A percentile compares a stretch with the other conserved stretches of the same genome.
These are phyloP conservation scores for Saccharomyces hybrid DNA, from an alignment of 1,139 yeast species.

Conservation along the genomic window DNA sequence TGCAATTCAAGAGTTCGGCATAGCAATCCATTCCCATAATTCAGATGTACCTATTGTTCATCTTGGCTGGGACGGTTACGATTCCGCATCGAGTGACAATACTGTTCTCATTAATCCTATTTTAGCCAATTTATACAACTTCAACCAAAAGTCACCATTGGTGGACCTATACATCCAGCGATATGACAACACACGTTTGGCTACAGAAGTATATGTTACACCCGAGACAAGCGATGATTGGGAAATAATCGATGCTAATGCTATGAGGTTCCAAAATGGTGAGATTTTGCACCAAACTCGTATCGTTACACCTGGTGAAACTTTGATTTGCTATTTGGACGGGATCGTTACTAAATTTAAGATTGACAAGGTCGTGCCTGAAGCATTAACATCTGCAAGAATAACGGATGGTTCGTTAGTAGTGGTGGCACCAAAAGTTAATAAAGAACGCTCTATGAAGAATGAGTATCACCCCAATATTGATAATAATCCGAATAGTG, in stretches of 20 bases:
- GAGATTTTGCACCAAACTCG: constrained; percentile 67
- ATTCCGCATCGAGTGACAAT: constrained; percentile 33
- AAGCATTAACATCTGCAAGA: constrained; percentile 39
- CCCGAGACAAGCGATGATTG: constrained; percentile 77
- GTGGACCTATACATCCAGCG: constrained; percentile 32
- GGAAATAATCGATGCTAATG: constrained; percentile 85
- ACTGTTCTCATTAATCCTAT: constrained; percentile 50
- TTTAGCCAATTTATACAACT: constrained; percentile 42
- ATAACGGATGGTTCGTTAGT: constrained; percentile 70
- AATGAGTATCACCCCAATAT: background rate
- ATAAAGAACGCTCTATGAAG: constrained; percentile 32
- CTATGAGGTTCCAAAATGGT: constrained; percentile 65
- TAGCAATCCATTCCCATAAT: constrained; percentile 9
- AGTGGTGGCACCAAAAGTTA: constrained; percentile 70
- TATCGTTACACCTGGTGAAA: constrained; percentile 55
- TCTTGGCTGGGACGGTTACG: constrained; percentile 82
- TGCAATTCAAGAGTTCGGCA: constrained; percentile 22
- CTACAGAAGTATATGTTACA: constrained; percentile 62
- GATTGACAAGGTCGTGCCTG: constrained; percentile 55
- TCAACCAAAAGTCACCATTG: constrained; percentile 28
- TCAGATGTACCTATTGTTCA: constrained; percentile 27
- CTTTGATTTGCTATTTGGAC: constrained; percentile 58
- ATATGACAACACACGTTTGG: constrained; percentile 40
- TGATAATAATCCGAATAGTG: background rate
- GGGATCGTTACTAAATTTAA: constrained; percentile 51